Evolutionary conservation across 108 stramenopile genomes (phyloP), one percentile per base, ranked within the genome.

Genomic region (Poteriospumella lacustris): DNA sequence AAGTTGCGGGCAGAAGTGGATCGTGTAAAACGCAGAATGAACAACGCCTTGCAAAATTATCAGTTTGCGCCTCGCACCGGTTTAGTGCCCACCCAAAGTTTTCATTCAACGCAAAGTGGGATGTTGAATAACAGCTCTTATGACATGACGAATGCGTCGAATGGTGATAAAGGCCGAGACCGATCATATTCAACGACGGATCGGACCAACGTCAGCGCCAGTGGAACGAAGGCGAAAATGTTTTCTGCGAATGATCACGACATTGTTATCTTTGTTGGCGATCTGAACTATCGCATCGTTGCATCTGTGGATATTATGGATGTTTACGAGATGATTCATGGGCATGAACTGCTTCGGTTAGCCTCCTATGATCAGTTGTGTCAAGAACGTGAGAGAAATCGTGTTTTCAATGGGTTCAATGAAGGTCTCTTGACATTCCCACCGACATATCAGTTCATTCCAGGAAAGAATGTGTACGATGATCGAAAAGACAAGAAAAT

Each of bases 271-370:
- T 76, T 9, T 9, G 19, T 76, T 1, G 76, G 76, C 36, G 76
- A 76, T 19, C 58, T 76, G 19, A 76, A 76, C 38, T 76, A 76
- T 33, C 76, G 76, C 28, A 52, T 76, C 28, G 60, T 58, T 12
- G 44, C 42, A 44, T 5, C 12, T 9, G 52, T 76, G 2, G 24
- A 31, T 2, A 19, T 76, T 15, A 3, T 40, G 2, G 44, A 52
- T 2, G 76, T 56, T 9, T 76, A 62, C 39, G 19, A 59, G n/a
- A 9, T 59, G 24, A 76, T 76, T 12, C 12, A 76, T 2, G 1
- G 9, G n/a, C 2, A 15, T 9, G 31, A 59, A n/a, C 24, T 36
- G 26, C 38, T 36, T n/a, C 58, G 19, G 3, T 12, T 58, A 52
- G 58, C 59, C n/a, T 2, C 5, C 5, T 24, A 9, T 2, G 59